Evolutionary conservation across 2,329 filamentous ascomycete species (phyloP).

Genomic region (Colletotrichum horii): DNA sequence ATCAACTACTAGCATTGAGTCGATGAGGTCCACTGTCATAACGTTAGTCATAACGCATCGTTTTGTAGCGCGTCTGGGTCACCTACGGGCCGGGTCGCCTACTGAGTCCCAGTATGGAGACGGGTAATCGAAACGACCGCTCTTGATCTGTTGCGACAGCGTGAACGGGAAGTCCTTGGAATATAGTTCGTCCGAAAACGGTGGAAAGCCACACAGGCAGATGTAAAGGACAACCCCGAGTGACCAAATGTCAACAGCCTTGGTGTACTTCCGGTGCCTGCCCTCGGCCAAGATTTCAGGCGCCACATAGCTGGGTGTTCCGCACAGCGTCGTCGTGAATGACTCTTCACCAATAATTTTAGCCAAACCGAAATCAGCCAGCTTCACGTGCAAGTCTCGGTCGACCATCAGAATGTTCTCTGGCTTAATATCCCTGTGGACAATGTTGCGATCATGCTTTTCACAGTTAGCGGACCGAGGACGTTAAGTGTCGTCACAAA

Average conservation of each 20-base stretch:
- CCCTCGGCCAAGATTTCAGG: constrained; percentile 90
- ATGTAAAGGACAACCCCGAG: constrained; percentile 98
- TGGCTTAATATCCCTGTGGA: constrained; percentile 96
- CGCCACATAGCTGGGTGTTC: constrained; percentile 96
- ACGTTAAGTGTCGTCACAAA: not conserved
- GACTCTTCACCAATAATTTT: constrained; percentile 99
- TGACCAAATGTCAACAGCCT: constrained; percentile 95
- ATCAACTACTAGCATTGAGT: constrained; percentile 91
- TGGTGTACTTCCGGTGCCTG: constrained; percentile 86
- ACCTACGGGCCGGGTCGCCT: constrained; percentile 77
- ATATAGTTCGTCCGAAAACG: constrained; percentile 93
- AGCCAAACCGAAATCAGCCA: constrained; percentile 95
- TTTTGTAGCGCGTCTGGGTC: not conserved
- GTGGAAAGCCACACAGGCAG: constrained; percentile 94
- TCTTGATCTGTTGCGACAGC: constrained; percentile 87
- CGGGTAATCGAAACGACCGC: constrained; percentile 90
- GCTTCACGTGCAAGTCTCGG: constrained; percentile 83
- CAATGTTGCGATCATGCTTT: constrained; percentile 95
- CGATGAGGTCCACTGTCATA: constrained; percentile 79
- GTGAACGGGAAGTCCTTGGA: constrained; percentile 82
- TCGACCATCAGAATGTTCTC: constrained; percentile 94
- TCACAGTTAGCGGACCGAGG: constrained; percentile 29
- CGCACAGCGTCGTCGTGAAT: constrained; percentile 94
- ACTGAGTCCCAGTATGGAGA: constrained; percentile 95
- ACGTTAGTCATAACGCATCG: not conserved